A percentile compares a stretch with the other conserved stretches of the same genome.
Evolutionary conservation across 805 yeast genomes (phyloP).

Genomic region (Nakazawaea wyomingensis): DNA sequence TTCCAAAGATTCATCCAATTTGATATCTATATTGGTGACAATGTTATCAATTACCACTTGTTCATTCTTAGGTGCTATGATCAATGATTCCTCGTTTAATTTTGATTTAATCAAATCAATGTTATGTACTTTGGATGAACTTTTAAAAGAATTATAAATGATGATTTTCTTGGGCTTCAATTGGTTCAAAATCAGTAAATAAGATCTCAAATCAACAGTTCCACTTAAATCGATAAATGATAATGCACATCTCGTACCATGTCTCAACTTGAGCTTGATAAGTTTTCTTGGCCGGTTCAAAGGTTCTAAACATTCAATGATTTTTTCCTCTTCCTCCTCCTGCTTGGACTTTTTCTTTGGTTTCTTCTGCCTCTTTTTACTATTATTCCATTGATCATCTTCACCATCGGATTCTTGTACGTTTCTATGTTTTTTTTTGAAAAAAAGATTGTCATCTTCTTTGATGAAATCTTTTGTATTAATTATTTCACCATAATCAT

Average conservation of each 20-base stretch:
- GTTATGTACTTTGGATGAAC: constrained; percentile 11
- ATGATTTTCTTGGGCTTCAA: constrained; percentile 74
- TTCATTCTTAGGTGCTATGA: constrained; percentile 32
- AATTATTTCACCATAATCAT: constrained; percentile 84
- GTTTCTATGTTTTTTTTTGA: constrained; percentile 18
- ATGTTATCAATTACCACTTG: constrained; percentile 48
- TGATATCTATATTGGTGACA: constrained; percentile 50
- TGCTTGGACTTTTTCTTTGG: constrained; percentile 18
- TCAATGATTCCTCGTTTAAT: constrained; percentile 14
- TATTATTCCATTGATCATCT: constrained; percentile 31
- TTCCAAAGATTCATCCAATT: constrained; percentile 61
- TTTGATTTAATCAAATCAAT: neutral
- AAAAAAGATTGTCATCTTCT: constrained; percentile 40
- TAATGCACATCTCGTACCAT: constrained; percentile 62
- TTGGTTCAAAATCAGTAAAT: constrained; percentile 69
- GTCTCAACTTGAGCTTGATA: constrained; percentile 24
- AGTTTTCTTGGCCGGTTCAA: constrained; percentile 46
- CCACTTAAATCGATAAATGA: constrained; percentile 81
- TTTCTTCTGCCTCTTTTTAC: constrained; percentile 22
- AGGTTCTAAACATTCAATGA: constrained; percentile 38
- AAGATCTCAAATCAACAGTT: constrained; percentile 76
- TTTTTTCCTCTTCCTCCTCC: constrained; percentile 15
- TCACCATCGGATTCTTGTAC: constrained; percentile 25
- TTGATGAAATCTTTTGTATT: constrained; percentile 58
- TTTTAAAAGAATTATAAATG: constrained; percentile 35